Conservation (phyloP, 2,329 filamentous ascomycete genomes). For the Diplodia mutila region DNA sequence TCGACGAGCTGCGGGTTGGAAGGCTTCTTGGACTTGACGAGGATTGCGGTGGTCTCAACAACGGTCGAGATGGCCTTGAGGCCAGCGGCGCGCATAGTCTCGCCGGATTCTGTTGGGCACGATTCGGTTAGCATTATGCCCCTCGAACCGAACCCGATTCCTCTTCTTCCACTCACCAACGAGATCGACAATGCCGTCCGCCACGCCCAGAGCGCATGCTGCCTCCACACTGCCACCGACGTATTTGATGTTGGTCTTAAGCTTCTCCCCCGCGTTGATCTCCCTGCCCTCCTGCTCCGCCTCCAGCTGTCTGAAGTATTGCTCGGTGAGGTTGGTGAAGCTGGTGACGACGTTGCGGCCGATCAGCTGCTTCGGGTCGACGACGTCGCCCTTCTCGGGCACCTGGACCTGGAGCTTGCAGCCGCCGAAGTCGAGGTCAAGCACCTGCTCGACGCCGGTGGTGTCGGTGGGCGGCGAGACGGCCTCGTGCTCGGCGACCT, state of each 20-base stretch:
- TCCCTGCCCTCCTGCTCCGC: constrained; percentile 49
- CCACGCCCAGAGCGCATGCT: constrained; percentile 91
- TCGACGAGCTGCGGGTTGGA: constrained; percentile 80
- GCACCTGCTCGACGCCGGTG: constrained; percentile 74
- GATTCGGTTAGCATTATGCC: background rate
- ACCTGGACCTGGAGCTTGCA: constrained; percentile 98
- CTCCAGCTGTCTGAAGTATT: constrained; percentile 84
- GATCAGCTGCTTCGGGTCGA: constrained; percentile 73
- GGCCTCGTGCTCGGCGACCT: constrained; percentile 88
- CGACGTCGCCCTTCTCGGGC: constrained; percentile 77
- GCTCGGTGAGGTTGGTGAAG: constrained; percentile 81
- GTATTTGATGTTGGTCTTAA: constrained; percentile 89
- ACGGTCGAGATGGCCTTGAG: constrained; percentile 94
- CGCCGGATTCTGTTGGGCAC: constrained; percentile 78
- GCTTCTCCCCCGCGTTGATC: constrained; percentile 35
- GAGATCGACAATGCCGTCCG: constrained; percentile 95
- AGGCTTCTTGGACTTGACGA: constrained; percentile 87
- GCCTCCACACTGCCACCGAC: constrained; percentile 96
- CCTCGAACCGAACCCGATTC: background rate
- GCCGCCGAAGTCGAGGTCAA: constrained; percentile 87
- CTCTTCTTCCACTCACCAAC: constrained; percentile 69
- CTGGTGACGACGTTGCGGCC: constrained; percentile 95
- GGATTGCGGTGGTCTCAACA: constrained; percentile 80
- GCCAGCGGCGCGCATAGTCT: constrained; percentile 96
- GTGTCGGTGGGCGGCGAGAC: constrained; percentile 51